A percentile compares a stretch with the other conserved stretches of the same genome.
Evolutionary conservation across 2,329 filamentous ascomycete species (phyloP).

Genomic region (Claviceps sorghi): DNA sequence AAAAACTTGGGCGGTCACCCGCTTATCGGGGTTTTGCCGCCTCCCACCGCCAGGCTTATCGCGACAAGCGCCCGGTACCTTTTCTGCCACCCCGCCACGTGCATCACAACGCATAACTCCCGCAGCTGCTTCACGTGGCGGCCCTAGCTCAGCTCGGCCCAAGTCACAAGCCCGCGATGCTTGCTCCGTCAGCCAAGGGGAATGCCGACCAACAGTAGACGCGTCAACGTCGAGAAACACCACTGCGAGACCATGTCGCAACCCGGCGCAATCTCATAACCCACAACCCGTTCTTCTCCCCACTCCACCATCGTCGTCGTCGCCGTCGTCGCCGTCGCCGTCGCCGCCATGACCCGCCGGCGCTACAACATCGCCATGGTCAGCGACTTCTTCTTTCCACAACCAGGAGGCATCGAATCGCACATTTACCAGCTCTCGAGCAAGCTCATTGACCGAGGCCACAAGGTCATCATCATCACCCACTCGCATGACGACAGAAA

Average conservation of each 20-base stretch:
- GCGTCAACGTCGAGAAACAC: not conserved
- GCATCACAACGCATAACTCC: no score
- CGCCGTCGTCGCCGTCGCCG: not conserved
- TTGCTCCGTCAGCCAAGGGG: not conserved
- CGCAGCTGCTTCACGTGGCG: not conserved
- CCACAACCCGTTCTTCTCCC: slow-evolving; percentile 4
- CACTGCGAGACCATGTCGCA: not conserved
- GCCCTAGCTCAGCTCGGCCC: not conserved
- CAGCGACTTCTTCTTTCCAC: slow-evolving; percentile 98
- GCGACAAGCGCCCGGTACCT: not conserved
- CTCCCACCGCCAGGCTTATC: slow-evolving; percentile 22
- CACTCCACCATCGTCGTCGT: not conserved
- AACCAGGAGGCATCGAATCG: slow-evolving; percentile 90
- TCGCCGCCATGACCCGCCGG: slow-evolving; percentile 33
- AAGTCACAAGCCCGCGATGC: not conserved
- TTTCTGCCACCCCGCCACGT: not conserved
- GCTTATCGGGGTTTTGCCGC: slow-evolving; percentile 25
- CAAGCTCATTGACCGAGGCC: slow-evolving; percentile 91
- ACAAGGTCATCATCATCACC: slow-evolving; percentile 96
- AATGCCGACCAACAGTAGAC: not conserved
- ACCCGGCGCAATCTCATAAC: not conserved
- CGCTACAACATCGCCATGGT: slow-evolving; percentile 75
- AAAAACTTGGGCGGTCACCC: slow-evolving; percentile 20
- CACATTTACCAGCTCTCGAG: slow-evolving; percentile 96
- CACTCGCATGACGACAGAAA: slow-evolving; percentile 86